These are phyloP conservation scores for Nothophaeocryptopus gaeumannii DNA, from an alignment of 2,329 filamentous ascomycete species.

Conservation along the genomic window DNA sequence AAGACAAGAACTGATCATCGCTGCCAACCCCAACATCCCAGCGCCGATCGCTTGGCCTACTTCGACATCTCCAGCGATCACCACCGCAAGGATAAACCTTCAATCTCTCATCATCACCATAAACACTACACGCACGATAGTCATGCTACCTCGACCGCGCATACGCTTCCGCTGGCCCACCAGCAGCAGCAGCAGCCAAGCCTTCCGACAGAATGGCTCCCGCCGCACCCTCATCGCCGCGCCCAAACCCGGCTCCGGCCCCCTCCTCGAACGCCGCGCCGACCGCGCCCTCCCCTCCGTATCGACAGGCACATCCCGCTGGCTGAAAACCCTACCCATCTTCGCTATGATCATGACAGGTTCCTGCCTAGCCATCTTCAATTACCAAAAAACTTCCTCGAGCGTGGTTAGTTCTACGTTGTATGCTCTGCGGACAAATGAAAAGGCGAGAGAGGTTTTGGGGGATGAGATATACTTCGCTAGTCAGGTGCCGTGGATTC, in stretches of 20 bases:
- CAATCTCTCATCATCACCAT: constrained; percentile 6
- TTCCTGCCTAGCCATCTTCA: constrained; percentile 87
- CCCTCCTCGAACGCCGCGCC: constrained; percentile 51
- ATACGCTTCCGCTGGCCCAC: constrained; percentile 12
- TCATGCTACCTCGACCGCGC: constrained; percentile 29
- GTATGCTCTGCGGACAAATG: constrained; percentile 83
- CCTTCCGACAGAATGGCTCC: constrained; percentile 2
- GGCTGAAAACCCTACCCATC: constrained; percentile 67
- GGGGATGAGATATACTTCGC: constrained; percentile 65
- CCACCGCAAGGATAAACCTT: neutral
- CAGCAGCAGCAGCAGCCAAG: constrained; percentile 1
- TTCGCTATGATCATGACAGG: constrained; percentile 70
- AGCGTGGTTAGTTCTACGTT: constrained; percentile 76
- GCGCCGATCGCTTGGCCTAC: constrained; percentile 1
- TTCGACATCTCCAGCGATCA: neutral
- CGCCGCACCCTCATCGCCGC: constrained; percentile 49
- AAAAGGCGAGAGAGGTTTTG: constrained; percentile 69
- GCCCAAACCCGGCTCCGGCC: constrained; percentile 50
- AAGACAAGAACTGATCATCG: no score
- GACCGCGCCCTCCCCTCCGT: constrained; percentile 53
- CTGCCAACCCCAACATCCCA: no score
- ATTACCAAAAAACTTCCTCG: constrained; percentile 94
- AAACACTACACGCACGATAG: constrained; percentile 9
- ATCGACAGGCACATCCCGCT: constrained; percentile 28
- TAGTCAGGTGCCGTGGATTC: constrained; percentile 48